Base-by-base conservation (phyloP, 192 early-diverging fungal genomes). In the Linnemannia hyalina region DNA sequence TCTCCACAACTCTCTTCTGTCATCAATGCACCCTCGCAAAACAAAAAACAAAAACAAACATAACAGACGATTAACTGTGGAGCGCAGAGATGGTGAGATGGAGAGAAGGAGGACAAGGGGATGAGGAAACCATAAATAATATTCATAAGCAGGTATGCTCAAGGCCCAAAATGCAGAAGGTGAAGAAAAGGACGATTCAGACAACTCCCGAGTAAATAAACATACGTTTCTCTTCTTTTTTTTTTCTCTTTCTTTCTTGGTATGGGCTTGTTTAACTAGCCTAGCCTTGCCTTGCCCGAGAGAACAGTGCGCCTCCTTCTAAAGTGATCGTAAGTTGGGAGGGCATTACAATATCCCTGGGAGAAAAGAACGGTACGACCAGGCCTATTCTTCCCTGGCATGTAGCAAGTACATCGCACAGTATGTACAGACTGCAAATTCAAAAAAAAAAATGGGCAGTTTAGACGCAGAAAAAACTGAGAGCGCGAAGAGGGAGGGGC, bases 141-240 rank as follows among this genome's bases (percentile, higher is more conserved):
- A 65, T 65, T 65, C 60, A 65, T 65, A 65, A 65, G 60, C 60
- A 32, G 11, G 26, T 65, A 65, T 65, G 60, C 60, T 65, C 60
- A 65, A 32, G 60, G 29, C 29, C 60, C 60, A 65, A 26, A 26
- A 15, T 11, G 26, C 29, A 65, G 60, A 65, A 65, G 60, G 3
- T 11, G 13, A 65, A 32, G 60, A 65, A 65, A 29, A 29, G 3
- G 11, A 18, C 22, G 52, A 23, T 55, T 4, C 13, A 32, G 10
- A 65, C 26, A 65, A 4, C n/a, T 3, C 32, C 26, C 9, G n/a
- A 65, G 55, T 60, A 32, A 32, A 65, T 26, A 29, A 65, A 65
- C 13, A 29, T 8, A 35, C 60, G 55, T 15, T 65, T 63, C 29
- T 15, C 29, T 65, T 0, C 3, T 4, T 32, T 32, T 15, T 29